A percentile compares a stretch with the other conserved stretches of the same genome.
Conservation (phyloP, 2,329 filamentous ascomycete genomes). For the Penicillium sp. region DNA sequence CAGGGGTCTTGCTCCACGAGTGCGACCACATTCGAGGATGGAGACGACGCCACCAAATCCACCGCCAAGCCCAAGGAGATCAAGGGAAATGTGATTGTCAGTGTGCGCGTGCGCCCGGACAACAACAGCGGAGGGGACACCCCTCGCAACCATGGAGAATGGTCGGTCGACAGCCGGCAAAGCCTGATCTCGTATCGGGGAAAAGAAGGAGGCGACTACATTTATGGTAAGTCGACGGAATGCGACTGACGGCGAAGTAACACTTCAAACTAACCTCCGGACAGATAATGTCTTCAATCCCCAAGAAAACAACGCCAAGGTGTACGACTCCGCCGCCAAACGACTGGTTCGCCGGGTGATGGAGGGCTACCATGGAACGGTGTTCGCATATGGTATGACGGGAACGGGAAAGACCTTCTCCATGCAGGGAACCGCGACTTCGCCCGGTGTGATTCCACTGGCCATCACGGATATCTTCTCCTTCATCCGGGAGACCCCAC, state of each 20-base stretch:
- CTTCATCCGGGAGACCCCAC: conserved; percentile 95
- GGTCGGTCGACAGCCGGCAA: conserved; percentile 84
- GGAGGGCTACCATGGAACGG: conserved; percentile 98
- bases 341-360: conserved; percentile 93
- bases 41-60: conserved; percentile 54
- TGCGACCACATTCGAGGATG: conserved; percentile 84
- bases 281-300: conserved; percentile 95
- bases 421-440: conserved; percentile 96
- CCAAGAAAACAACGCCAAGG: conserved; percentile 88
- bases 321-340: conserved; percentile 93
- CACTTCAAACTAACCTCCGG: not conserved
- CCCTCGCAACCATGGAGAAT: conserved; percentile 72
- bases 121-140: conserved; percentile 58
- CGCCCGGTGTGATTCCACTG: conserved; percentile 92
- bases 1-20: conserved; percentile 91
- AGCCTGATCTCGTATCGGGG: conserved; percentile 81
- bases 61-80: conserved; percentile 59
- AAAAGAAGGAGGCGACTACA: conserved; percentile 88
- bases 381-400: conserved; percentile 99
- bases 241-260: not conserved
- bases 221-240: conserved; percentile 71
- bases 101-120: conserved; percentile 89
- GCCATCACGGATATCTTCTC: conserved; percentile 99
- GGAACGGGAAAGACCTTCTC: conserved; percentile 99
- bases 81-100: conserved; percentile 95